Evolutionary conservation across 202 grass and related monocot genomes (phyloP).

Genomic region (Zoysia matrella): DNA sequence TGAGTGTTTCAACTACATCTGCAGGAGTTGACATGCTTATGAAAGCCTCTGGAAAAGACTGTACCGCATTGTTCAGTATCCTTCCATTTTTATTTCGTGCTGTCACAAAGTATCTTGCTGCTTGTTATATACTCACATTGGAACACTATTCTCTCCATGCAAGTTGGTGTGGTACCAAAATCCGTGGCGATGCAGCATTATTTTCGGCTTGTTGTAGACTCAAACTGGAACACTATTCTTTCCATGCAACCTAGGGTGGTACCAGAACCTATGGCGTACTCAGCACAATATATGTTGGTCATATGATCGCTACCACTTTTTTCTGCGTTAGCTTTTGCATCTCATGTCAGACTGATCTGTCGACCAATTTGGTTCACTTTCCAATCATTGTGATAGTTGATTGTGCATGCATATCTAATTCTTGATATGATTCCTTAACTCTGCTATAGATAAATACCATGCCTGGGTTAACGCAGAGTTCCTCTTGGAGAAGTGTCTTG

Average conservation of each 20-base stretch:
- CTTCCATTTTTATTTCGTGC: conserved; percentile 49
- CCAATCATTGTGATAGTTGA: conserved; percentile 17
- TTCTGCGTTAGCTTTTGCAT: conserved; percentile 1
- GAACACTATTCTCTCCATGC: conserved; percentile 17
- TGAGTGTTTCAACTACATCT: conserved; percentile 25
- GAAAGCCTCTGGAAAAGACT: conserved; percentile 94
- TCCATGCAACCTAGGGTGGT: conserved; percentile 18
- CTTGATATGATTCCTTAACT: conserved; percentile 57
- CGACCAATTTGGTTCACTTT: background rate
- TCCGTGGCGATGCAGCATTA: background rate
- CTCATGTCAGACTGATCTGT: conserved; percentile 1
- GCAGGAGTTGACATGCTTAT: conserved; percentile 97
- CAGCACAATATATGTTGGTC: conserved; percentile 5
- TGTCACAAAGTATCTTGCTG: conserved; percentile 5
- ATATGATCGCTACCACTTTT: conserved; percentile 3
- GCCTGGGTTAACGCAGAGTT: conserved; percentile 95
- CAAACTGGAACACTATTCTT: conserved; percentile 14
- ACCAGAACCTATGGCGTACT: conserved; percentile 3
- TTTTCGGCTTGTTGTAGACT: background rate
- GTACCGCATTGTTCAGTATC: conserved; percentile 95
- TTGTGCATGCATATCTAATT: conserved; percentile 2
- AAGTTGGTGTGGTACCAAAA: conserved; percentile 25
- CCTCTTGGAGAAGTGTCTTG: conserved; percentile 90
- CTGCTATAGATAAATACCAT: conserved; percentile 84
- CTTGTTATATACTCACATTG: background rate